A percentile compares a stretch with the other conserved stretches of the same genome.
phyloP scores from a whole-genome alignment of 495 filamentous ascomycete genomes.

The Tuber aestivum region DNA sequence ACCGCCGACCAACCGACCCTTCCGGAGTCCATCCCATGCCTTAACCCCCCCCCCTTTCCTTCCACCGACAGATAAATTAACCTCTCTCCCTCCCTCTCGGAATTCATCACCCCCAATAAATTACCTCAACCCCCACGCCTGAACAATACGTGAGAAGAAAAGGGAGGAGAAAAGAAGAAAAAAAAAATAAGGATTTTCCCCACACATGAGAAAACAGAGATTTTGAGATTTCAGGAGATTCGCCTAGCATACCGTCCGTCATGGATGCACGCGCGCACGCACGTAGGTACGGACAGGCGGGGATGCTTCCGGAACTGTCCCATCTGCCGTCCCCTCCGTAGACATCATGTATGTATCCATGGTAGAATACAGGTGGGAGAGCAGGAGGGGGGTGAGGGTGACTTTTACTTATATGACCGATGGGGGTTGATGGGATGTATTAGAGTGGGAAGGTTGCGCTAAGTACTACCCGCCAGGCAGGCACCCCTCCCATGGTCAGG shows the following conservation, averaged over 20 bases:
- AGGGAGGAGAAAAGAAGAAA: background rate
- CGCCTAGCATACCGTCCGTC: background rate
- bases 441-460: background rate
- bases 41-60: background rate
- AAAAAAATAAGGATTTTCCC: background rate
- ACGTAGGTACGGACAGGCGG: background rate
- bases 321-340: background rate
- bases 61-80: too few relatives aligned
- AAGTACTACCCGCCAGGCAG: background rate
- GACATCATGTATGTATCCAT: background rate
- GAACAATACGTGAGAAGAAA: background rate
- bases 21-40: background rate
- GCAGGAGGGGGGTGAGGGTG: background rate
- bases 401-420: background rate
- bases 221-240: background rate
- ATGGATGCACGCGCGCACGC: background rate
- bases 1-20: background rate
- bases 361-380: background rate
- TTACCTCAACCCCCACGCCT: background rate
- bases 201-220: background rate
- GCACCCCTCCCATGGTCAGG: background rate
- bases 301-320: background rate
- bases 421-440: background rate
- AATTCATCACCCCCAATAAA: background rate
- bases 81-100: background rate